A percentile compares a stretch with the other conserved stretches of the same genome.
Conservation (phyloP, 208 protist species). For the Leishmania martiniquensis region DNA sequence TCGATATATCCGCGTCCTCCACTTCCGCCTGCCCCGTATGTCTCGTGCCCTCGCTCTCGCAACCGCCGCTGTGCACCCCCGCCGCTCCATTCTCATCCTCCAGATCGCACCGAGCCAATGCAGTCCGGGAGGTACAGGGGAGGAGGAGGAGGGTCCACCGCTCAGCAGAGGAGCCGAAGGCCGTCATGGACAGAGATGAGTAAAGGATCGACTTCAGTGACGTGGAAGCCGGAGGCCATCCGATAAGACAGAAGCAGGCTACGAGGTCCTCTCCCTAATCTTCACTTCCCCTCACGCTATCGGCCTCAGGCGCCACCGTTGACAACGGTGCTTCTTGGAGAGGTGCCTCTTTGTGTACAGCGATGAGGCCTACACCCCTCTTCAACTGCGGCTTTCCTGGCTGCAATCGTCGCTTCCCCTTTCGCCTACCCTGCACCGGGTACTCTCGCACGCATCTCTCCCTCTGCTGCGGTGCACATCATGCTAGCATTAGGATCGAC, state of each 20-base stretch:
- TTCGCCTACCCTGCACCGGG: background rate
- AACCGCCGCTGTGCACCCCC: background rate
- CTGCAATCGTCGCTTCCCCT: background rate
- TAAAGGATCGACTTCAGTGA: background rate
- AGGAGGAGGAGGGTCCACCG: background rate
- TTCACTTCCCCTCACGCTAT: background rate
- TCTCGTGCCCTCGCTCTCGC: background rate
- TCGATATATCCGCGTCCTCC: background rate
- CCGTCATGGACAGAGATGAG: background rate
- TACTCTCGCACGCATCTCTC: background rate
- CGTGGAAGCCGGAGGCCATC: background rate
- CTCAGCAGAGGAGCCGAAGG: background rate
- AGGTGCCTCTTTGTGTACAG: background rate
- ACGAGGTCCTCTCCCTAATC: background rate
- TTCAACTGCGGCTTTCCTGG: background rate
- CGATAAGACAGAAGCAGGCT: background rate
- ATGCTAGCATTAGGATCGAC: background rate
- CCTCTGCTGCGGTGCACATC: background rate
- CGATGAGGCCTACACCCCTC: background rate
- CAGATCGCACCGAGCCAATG: background rate
- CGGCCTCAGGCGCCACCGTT: background rate
- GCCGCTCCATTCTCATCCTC: background rate
- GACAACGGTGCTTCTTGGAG: background rate
- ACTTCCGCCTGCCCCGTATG: background rate
- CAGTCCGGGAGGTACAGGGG: background rate